Base-by-base conservation (phyloP, 2,329 filamentous ascomycete genomes). In the Colletotrichum endophyticum region DNA sequence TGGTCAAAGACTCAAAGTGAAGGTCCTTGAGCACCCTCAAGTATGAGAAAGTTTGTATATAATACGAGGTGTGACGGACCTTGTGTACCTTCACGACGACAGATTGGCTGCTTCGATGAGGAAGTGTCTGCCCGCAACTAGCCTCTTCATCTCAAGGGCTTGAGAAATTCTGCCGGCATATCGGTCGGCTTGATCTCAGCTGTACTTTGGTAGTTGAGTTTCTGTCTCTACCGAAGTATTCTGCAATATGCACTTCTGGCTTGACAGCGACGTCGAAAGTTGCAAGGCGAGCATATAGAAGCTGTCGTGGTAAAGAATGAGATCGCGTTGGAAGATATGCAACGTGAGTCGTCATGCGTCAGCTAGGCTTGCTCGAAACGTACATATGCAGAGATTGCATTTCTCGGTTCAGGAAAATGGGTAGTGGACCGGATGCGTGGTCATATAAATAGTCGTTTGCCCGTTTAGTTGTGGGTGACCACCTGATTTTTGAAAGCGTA, bases 181-280 rank as follows among this genome's bases (percentile, higher is more conserved):
- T 44, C 9, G 3, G n/a, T n/a, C 5, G 3, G 5, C 8, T 9
- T 7, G 9, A 12, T 49, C 9, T n/a, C 0, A 11, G 39, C 3
- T 12, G 19, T 6, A 6, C 19, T 9, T n/a, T 4, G 2, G 19
- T 49, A n/a, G 39, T n/a, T n/a, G 39, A n/a, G 19, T n/a, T 2
- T n/a, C 39, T 1, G 39, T n/a, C 39, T n/a, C 19, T 49, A n/a
- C 19, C 19, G 8, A 3, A 12, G 39, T 12, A 49, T 49, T 12
- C 19, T 12, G 1, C 19, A 49, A n/a, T 6, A n/a, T 6, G 39
- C 39, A n/a, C 3, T 49, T 6, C 39, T 49, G 39, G 9, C 19
- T n/a, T 5, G 19, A n/a, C 9, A n/a, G 19, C 6, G 19, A 49
- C 9, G 1, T n/a, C 12, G 39, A 49, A n/a, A 49, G 39, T 8